Base-by-base conservation (phyloP, 1,139 yeast species). In the Candida sanyaensis region DNA sequence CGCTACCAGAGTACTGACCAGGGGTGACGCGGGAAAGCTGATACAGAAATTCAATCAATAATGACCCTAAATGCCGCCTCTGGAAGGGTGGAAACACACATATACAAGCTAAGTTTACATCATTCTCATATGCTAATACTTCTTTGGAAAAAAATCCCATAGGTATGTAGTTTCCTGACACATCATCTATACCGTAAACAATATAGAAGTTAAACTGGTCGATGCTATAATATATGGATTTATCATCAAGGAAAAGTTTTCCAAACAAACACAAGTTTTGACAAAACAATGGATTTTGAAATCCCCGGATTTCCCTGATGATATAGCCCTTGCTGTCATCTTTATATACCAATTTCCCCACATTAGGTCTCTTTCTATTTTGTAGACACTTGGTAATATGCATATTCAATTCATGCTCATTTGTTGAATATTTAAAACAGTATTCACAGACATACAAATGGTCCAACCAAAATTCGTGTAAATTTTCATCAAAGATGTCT, bases 111-210 rank as follows among this genome's bases (percentile, higher is more conserved):
- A 93, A 70, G 62, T 93, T 93, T 60, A 69, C 73, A 51, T 91
- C 88, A 48, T 81, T 79, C 48, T 89, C 95, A 82, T 92, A 89
- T 0, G 97, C 85, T 1, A 87, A 73, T 41, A 86, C 69, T 60
- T 93, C 99, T 56, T 89, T 88, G 23, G 97, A 91, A 60, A 90
- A 93, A 62, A 90, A 93, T 1, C 98, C 99, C 86, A 91, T 82
- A 6, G 95, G 91, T 42, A 74, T 60, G 46, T 60, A 65, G 24
- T 55, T 50, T n/a, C 49, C 48, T 26, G 42, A 45, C 61, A 41
- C 57, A 53, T 44, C 63, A 37, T 62, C 66, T 9, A 62, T 64
- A 33, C 86, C 86, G 60, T 83, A 92, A 40, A 84, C 71, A 17
- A 90, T 76, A 63, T 84, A 93, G 63, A 90, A 90, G 51, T 89